Evolutionary conservation across 257 asterid genomes (phyloP).

Genomic region (Solanum sitiens): DNA sequence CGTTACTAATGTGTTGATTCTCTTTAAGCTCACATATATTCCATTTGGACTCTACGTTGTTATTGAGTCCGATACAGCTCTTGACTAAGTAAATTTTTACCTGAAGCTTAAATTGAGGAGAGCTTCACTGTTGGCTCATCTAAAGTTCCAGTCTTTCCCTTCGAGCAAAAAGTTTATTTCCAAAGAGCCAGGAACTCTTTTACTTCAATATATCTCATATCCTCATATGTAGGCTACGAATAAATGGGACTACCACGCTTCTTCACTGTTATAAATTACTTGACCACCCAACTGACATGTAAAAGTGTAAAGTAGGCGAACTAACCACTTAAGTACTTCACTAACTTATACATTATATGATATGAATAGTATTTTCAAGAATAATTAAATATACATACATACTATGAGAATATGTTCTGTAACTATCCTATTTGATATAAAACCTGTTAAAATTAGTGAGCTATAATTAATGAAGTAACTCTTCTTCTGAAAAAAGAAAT

Average conservation of each 20-base stretch:
- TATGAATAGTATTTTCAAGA: background rate
- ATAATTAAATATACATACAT: background rate
- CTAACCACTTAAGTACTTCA: background rate
- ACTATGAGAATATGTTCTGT: background rate
- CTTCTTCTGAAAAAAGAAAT: background rate
- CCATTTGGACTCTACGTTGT: background rate
- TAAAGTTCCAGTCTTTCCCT: background rate
- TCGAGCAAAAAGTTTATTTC: background rate
- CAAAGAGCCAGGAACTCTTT: background rate
- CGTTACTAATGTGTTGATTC: background rate
- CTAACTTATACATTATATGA: background rate
- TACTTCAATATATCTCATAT: background rate
- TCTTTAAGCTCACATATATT: background rate
- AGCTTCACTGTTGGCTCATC: background rate
- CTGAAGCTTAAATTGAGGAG: background rate
- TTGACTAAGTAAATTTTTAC: background rate
- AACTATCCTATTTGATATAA: background rate
- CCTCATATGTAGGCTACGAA: background rate
- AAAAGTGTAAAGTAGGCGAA: background rate
- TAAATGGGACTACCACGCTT: background rate
- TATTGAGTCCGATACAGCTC: background rate
- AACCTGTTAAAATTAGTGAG: background rate
- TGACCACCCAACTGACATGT: background rate
- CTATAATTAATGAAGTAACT: background rate
- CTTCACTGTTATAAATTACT: background rate